Evolutionary conservation across 805 yeast species (phyloP).

Genomic region (Wickerhamomyces ciferrii): DNA sequence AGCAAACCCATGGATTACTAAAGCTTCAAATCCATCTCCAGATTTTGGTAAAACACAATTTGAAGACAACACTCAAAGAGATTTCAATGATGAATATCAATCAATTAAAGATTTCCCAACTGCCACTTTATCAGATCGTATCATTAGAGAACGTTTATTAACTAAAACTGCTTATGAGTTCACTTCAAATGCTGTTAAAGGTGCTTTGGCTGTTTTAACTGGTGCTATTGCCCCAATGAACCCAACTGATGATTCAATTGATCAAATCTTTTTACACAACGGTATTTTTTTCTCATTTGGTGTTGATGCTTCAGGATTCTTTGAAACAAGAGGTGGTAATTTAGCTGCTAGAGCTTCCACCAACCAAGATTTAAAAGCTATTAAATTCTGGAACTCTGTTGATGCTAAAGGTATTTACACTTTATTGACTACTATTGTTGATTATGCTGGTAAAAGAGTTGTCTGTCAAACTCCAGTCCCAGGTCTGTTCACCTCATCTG

Average conservation of each 20-base stretch:
- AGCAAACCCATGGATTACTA: slow-evolving; percentile 70
- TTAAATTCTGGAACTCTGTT: slow-evolving; percentile 61
- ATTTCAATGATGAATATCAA: slow-evolving; percentile 92
- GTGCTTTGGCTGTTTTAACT: slow-evolving; percentile 70
- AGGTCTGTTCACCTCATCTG: slow-evolving; percentile 47
- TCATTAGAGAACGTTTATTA: slow-evolving; percentile 70
- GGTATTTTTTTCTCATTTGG: slow-evolving; percentile 86
- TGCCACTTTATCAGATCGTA: slow-evolving; percentile 53
- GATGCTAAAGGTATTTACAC: slow-evolving; percentile 62
- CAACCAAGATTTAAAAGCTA: slow-evolving; percentile 71
- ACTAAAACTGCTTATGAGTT: slow-evolving; percentile 73
- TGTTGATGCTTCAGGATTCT: slow-evolving; percentile 61
- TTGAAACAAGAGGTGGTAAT: slow-evolving; percentile 66
- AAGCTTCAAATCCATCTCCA: slow-evolving; percentile 14
- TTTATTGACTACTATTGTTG: slow-evolving; percentile 80
- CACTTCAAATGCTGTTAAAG: slow-evolving; percentile 66
- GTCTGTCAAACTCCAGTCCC: slow-evolving; percentile 96
- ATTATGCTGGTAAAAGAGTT: slow-evolving; percentile 83
- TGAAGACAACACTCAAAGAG: slow-evolving; percentile 40
- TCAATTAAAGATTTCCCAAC: slow-evolving; percentile 68
- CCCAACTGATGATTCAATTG: slow-evolving; percentile 59
- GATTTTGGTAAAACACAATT: slow-evolving; percentile 25
- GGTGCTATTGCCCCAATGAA: slow-evolving; percentile 78
- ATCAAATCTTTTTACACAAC: slow-evolving; percentile 69
- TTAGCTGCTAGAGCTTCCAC: slow-evolving; percentile 82